phyloP scores from a whole-genome alignment of 805 yeast genomes.

The Kodamaea sagamina region DNA sequence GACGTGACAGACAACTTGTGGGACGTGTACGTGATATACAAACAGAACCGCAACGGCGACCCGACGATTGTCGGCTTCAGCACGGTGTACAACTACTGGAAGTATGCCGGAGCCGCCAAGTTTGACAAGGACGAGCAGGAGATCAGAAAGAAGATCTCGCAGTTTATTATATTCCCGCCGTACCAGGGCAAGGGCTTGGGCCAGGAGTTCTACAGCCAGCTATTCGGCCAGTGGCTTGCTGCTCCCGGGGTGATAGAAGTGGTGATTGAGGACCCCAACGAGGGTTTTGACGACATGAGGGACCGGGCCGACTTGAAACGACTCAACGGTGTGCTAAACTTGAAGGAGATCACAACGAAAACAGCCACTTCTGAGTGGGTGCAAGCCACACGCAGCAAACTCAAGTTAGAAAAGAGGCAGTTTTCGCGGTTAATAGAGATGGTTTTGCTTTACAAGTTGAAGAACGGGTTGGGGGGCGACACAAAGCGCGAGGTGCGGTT shows the following conservation, averaged over 20 bases:
- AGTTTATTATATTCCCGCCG: constrained; percentile 82
- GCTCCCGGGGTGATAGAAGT: constrained; percentile 63
- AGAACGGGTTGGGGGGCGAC: constrained; percentile 23
- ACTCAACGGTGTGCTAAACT: constrained; percentile 24
- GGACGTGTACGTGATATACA: constrained; percentile 67
- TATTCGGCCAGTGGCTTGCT: constrained; percentile 56
- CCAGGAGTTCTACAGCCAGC: constrained; percentile 55
- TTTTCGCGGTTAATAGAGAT: constrained; percentile 77
- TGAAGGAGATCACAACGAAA: constrained; percentile 20
- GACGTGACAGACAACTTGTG: constrained; percentile 75
- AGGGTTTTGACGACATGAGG: constrained; percentile 85
- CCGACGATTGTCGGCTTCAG: constrained; percentile 71
- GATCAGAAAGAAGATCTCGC: constrained; percentile 77
- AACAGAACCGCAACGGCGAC: constrained; percentile 19
- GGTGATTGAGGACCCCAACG: constrained; percentile 94
- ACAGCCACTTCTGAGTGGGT: constrained; percentile 38
- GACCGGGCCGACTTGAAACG: constrained; percentile 73
- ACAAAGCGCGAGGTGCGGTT: constrained; percentile 48
- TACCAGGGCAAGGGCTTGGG: constrained; percentile 79
- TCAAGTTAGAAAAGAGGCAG: constrained; percentile 77
- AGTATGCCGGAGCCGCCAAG: constrained; percentile 54
- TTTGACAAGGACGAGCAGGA: constrained; percentile 48
- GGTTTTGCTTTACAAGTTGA: constrained; percentile 51
- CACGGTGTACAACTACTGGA: constrained; percentile 84
- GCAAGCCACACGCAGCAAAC: constrained; percentile 34